These are phyloP conservation scores for Isabelozyma heimii DNA, from an alignment of 805 yeast species.

Conservation along the genomic window DNA sequence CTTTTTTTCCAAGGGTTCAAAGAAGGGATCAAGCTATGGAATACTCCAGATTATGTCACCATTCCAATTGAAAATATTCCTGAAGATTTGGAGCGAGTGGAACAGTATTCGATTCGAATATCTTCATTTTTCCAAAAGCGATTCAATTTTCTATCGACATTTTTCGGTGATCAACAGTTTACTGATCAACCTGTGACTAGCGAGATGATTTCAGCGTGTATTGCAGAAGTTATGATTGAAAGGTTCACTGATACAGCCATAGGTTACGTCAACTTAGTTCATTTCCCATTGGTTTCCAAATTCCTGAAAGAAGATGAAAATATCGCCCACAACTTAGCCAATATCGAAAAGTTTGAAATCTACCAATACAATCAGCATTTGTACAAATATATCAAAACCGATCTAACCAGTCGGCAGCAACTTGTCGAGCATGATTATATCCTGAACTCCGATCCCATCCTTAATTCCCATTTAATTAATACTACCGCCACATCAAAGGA, in stretches of 20 bases:
- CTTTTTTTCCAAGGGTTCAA: slow-evolving; percentile 18
- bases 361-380: slow-evolving; percentile 15
- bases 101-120: slow-evolving; percentile 14
- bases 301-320: neutral
- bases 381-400: slow-evolving; percentile 10
- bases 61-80: slow-evolving; percentile 4
- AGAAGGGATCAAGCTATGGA: slow-evolving; percentile 16
- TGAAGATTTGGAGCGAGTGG: neutral
- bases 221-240: slow-evolving; percentile 23
- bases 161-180: slow-evolving; percentile 12
- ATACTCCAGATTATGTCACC: slow-evolving; percentile 4
- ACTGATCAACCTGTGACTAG: slow-evolving; percentile 3
- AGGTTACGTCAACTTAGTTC: slow-evolving; percentile 13
- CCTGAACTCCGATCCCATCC: neutral
- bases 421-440: neutral
- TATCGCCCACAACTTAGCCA: neutral
- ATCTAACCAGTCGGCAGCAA: neutral
- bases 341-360: slow-evolving; percentile 1
- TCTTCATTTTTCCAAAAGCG: slow-evolving; percentile 18
- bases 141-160: slow-evolving; percentile 11
- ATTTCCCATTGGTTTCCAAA: slow-evolving; percentile 13
- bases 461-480: neutral
- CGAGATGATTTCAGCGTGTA: slow-evolving; percentile 1
- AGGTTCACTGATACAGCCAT: slow-evolving; percentile 11
- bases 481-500: neutral